Evolutionary conservation across 345 rosid genomes (phyloP), one percentile per base, ranked within the genome.

Genomic region (Eutrema japonicum): DNA sequence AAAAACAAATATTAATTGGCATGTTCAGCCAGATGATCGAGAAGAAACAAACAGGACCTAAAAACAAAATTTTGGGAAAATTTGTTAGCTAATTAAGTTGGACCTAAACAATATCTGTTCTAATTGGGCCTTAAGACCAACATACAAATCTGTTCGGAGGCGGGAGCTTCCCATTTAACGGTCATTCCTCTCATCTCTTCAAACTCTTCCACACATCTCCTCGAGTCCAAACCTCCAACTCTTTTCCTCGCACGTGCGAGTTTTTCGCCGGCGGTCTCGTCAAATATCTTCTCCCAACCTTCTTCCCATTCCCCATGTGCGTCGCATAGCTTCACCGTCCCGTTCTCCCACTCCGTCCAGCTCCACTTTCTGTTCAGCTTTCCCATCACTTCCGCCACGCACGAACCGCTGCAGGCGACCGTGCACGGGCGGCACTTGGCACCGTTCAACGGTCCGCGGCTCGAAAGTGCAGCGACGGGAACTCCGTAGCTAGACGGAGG

Each of bases 371-470:
- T 77, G 10, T 80, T 37, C 3, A 95, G 82, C 50, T 72, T 63
- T 10, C n/a, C 14, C 99, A 95, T 95, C 3, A 73, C 75, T 3
- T 53, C 67, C 11, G 38, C 88, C 61, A 85, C 93, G 69, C 97
- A 94, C 12, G 68, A 42, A 2, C 89, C 91, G 55, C 47, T 47
- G 43, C 97, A 94, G 1, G 74, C 83, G 2, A 87, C 77, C 62
- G 49, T 80, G 64, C 96, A 95, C 3, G 97, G 99, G 79, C 99
- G 80, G 76, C 99, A 95, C 55, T 95, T 92, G 26, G 96, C 92
- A 22, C 99, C 99, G n/a, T 92, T 95, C 53, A 95, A 68, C n/a
- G 96, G 97, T 2, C 96, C 96, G 0, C 43, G 78, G 53, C 99
- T 95, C 16, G 93, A 86, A 63, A 84, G 9, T 0, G 96, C 83